phyloP scores from a whole-genome alignment of 139 green algal species.

The Chlorella sp. region DNA sequence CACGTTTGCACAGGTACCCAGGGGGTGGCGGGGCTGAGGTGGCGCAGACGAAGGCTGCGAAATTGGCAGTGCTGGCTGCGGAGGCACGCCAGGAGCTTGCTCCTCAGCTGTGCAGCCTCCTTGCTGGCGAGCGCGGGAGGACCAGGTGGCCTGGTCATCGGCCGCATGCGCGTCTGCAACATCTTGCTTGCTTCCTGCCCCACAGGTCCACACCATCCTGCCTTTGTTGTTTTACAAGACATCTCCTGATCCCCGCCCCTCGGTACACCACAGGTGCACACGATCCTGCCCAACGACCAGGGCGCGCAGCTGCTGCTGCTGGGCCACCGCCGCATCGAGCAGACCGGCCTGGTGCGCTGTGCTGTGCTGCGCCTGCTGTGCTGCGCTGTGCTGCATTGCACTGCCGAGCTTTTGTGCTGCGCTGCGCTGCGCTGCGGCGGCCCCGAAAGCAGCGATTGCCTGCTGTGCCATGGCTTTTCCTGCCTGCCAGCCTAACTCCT shows the following conservation, averaged over 20 bases:
- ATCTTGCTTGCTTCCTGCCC: too few relatives aligned
- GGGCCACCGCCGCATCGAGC: slow-evolving; percentile 85
- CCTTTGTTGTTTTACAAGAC: too few relatives aligned
- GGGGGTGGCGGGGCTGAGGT: too few relatives aligned
- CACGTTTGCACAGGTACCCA: slow-evolving; percentile 8
- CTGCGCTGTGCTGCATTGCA: background rate
- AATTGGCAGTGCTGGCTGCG: too few relatives aligned
- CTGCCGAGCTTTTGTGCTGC: background rate
- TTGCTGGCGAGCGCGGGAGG: too few relatives aligned
- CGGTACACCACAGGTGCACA: slow-evolving; percentile 70
- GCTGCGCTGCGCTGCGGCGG: background rate
- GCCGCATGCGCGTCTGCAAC: too few relatives aligned
- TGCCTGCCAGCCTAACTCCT: background rate
- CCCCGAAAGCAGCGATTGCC: too few relatives aligned
- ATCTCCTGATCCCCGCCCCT: too few relatives aligned
- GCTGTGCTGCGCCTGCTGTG: slow-evolving; percentile 31
- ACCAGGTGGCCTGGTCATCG: too few relatives aligned
- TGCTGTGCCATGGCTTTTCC: background rate
- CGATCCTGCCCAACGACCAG: slow-evolving; percentile 70
- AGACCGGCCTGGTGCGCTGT: slow-evolving; percentile 52
- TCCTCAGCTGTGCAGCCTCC: too few relatives aligned
- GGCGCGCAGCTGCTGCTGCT: slow-evolving; percentile 91
- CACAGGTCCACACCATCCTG: background rate
- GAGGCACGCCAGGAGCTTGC: too few relatives aligned
- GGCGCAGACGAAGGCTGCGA: too few relatives aligned